Evolutionary conservation across 768 basidiomycete species (phyloP).

Genomic region (Nidularia pulvinata): DNA sequence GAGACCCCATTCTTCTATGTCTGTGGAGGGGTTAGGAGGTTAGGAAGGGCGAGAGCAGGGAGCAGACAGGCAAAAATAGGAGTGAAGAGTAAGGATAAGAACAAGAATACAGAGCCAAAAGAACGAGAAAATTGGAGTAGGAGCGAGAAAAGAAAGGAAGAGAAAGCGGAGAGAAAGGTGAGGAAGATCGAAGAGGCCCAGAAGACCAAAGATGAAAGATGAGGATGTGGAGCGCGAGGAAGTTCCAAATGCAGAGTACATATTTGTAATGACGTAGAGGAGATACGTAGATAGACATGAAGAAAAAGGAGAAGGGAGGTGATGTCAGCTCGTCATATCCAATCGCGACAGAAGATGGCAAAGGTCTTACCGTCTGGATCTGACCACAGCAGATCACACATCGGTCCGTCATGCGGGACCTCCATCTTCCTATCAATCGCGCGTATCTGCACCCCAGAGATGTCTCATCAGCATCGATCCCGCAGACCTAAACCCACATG

Average conservation of each 20-base stretch:
- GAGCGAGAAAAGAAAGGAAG: no score
- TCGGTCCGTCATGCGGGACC: slow-evolving; percentile 97
- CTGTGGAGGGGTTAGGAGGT: slow-evolving; percentile 35
- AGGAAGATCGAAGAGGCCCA: no score
- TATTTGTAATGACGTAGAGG: no score
- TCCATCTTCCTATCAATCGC: slow-evolving; percentile 96
- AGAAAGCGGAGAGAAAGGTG: no score
- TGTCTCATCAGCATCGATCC: background rate
- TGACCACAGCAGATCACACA: slow-evolving; percentile 99
- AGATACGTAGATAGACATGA: no score
- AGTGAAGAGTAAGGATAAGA: background rate
- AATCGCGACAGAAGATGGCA: background rate
- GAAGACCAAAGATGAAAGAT: no score
- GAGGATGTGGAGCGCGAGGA: no score
- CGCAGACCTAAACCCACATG: background rate
- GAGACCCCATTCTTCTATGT: slow-evolving; percentile 93
- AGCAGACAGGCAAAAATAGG: background rate
- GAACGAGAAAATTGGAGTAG: no score
- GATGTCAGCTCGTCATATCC: no score
- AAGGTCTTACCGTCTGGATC: slow-evolving; percentile 86
- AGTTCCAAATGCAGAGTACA: no score
- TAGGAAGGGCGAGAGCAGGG: background rate
- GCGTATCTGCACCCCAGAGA: slow-evolving; percentile 61
- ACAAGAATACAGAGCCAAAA: no score
- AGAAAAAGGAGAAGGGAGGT: no score